Evolutionary conservation across 192 early-diverging fungal genomes (phyloP).

Genomic region (Coemansia sp.): DNA sequence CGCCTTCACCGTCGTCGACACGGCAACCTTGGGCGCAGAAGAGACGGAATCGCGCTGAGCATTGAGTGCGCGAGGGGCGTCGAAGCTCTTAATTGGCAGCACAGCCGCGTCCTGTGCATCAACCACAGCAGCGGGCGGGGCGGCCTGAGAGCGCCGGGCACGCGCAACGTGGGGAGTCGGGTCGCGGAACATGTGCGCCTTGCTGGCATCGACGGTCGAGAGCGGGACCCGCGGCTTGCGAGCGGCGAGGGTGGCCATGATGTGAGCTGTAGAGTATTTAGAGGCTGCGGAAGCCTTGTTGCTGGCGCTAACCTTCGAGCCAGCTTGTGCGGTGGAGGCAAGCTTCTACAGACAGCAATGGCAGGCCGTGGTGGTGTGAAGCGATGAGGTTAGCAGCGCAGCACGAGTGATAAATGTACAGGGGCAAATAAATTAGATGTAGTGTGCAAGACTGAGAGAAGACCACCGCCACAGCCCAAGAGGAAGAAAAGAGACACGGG

Average conservation of each 20-base stretch:
- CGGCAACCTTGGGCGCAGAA: slow-evolving; percentile 32
- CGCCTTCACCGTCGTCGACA: slow-evolving; percentile 1
- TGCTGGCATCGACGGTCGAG: slow-evolving; percentile 21
- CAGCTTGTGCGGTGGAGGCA: not conserved
- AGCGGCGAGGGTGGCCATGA: slow-evolving; percentile 24
- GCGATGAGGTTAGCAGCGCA: slow-evolving; percentile 2
- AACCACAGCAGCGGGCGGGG: not conserved
- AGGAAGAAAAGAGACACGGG: not conserved
- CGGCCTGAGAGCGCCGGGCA: slow-evolving; percentile 6
- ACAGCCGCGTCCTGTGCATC: slow-evolving; percentile 1
- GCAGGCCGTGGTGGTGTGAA: not conserved
- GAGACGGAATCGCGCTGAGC: slow-evolving; percentile 25
- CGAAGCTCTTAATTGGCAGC: not conserved
- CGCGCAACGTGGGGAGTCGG: slow-evolving; percentile 11
- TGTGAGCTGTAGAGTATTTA: slow-evolving; percentile 8
- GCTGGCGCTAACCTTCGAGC: slow-evolving; percentile 12
- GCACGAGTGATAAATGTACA: not conserved
- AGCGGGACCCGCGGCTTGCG: slow-evolving; percentile 43
- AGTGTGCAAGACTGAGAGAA: not conserved
- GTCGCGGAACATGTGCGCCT: slow-evolving; percentile 39
- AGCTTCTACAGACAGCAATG: slow-evolving; percentile 15
- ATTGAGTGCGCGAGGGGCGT: not conserved
- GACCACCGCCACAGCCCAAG: not conserved
- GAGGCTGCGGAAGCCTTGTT: not conserved
- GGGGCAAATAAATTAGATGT: slow-evolving; percentile 10